Conservation (phyloP, 768 basidiomycete species). For the Podaxis mareebaensis region DNA sequence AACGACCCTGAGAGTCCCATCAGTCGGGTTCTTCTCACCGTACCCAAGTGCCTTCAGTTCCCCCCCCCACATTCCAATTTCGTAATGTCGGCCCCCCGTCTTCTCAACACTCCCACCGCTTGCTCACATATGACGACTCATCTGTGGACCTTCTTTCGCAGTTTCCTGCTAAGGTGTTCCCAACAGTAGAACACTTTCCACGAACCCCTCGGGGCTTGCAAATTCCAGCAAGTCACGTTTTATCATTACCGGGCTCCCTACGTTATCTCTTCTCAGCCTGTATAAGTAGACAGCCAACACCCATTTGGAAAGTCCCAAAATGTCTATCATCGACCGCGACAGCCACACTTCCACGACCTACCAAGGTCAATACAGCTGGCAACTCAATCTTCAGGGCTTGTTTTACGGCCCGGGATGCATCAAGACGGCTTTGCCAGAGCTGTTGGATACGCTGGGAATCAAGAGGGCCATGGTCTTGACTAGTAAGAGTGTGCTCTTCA, state of each 20-base stretch:
- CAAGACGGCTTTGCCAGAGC: constrained; percentile 60
- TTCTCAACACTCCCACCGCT: not conserved
- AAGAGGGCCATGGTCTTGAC: constrained; percentile 73
- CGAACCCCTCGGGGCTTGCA: not conserved
- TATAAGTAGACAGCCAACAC: constrained; percentile 1
- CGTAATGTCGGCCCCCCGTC: not conserved
- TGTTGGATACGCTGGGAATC: constrained; percentile 53
- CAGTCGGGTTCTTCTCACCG: not conserved
- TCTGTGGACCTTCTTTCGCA: not conserved
- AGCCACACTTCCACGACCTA: constrained; percentile 26
- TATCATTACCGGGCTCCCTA: not conserved
- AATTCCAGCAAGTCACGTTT: not conserved
- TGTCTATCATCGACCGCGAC: constrained; percentile 30
- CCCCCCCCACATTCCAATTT: not conserved
- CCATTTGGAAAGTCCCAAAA: constrained; percentile 8
- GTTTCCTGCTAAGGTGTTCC: not conserved
- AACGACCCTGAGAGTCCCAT: not conserved
- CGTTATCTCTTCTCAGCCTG: not conserved
- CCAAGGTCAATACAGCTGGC: constrained; percentile 65
- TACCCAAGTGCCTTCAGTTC: not conserved
- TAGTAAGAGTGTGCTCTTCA: constrained; percentile 39
- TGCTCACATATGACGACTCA: not conserved
- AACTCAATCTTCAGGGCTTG: constrained; percentile 65
- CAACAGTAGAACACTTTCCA: not conserved
- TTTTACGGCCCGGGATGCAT: constrained; percentile 74